phyloP scores from a whole-genome alignment of 2,329 filamentous ascomycete genomes.

The Xylariaceae sp. region DNA sequence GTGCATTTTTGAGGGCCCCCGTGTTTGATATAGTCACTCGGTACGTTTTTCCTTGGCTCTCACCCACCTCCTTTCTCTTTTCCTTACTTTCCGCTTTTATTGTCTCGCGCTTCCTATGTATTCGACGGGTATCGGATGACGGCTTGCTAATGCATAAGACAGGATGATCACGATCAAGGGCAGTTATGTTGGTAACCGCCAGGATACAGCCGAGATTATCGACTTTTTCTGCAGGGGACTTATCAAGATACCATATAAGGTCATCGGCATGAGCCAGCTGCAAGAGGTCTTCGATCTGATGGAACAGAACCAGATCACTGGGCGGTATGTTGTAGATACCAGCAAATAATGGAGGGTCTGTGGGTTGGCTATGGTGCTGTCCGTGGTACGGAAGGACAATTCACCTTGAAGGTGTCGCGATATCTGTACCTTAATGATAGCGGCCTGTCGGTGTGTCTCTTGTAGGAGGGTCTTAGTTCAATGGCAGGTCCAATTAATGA shows the following conservation, averaged over 20 bases:
- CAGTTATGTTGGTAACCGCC: slow-evolving; percentile 87
- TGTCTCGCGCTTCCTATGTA: not conserved
- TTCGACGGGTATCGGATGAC: not conserved
- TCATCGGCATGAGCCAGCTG: slow-evolving; percentile 73
- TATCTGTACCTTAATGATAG: no score
- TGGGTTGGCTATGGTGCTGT: not conserved
- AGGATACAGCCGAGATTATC: slow-evolving; percentile 80
- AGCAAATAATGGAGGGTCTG: slow-evolving; percentile 44
- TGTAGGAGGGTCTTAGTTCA: no score
- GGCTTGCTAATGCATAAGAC: slow-evolving; percentile 24
- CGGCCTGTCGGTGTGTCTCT: no score
- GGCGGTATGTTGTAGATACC: slow-evolving; percentile 74
- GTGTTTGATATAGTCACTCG: slow-evolving; percentile 82
- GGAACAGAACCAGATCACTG: slow-evolving; percentile 65
- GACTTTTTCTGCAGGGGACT: slow-evolving; percentile 82
- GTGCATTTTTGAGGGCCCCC: slow-evolving; percentile 72
- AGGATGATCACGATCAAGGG: slow-evolving; percentile 89
- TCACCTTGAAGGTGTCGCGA: no score
- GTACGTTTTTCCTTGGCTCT: slow-evolving; percentile 12
- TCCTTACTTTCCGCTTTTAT: not conserved
- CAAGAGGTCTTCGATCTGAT: slow-evolving; percentile 74
- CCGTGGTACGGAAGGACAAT: not conserved
- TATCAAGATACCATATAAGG: slow-evolving; percentile 84
- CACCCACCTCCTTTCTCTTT: not conserved
- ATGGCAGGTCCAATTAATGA: not conserved